Evolutionary conservation across 345 rosid genomes (phyloP), one percentile per base, ranked within the genome.

Genomic region (Brassica nigra): DNA sequence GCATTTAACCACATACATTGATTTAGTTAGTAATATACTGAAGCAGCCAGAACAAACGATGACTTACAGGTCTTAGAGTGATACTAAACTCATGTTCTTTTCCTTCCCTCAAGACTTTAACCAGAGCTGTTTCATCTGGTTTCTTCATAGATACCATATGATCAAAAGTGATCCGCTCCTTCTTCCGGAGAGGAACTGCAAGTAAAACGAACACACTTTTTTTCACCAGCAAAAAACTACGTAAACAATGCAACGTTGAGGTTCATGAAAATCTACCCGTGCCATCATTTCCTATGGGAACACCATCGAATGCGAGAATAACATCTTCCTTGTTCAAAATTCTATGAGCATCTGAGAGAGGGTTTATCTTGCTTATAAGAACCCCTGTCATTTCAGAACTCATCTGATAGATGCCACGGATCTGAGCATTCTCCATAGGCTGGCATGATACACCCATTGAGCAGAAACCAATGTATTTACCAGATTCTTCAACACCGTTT

Each of bases 81-180:
- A 92, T 78, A 62, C 76, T 77, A 80, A 90, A 86, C 74, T 88
- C 95, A 55, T 85, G 87, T 77, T 89, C 87, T 71, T 78, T 75
- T 55, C 90, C 90, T 72, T 85, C 91, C 85, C 97, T 90, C 84
- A 90, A 78, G 63, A 92, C 87, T 84, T 86, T 84, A 61, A 92
- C 64, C 62, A 84, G 7, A 29, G 91, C 92, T 12, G 86, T 87
- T 78, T 90, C 97, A 62, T 88, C 75, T 47, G 91, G 92, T 85
- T 91, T 94, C 86, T 94, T 94, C 97, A 92, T 92, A 16, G 97
- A 92, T 71, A 90, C 92, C 81, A 94, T 78, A 82, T 94, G 90
- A 85, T 94, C 95, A 71, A 90, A 92, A 79, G 97, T 91, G 67
- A 94, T 91, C 69, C 91, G 88, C 81, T 90, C 95, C 85, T 93